Evolutionary conservation across 2,329 filamentous ascomycete genomes (phyloP), one percentile per base, ranked within the genome.

Genomic region (Macrophomina tecta): DNA sequence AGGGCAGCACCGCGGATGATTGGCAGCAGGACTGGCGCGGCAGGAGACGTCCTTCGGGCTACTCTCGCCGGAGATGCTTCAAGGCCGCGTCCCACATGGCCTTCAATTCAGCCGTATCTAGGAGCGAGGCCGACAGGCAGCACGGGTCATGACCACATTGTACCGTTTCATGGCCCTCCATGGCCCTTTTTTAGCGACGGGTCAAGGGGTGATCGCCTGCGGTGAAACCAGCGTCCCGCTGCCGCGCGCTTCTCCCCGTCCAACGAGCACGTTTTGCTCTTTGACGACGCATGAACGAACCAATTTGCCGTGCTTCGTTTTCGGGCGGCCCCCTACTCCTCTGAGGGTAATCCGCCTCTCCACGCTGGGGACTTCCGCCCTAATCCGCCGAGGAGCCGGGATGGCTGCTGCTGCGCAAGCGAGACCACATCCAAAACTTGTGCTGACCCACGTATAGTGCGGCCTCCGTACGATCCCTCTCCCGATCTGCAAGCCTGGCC

Each of bases 361-460:
- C 55, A 42, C 53, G 42, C 11, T 48, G 16, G 45, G 2, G 18
- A 4, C 42, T 60, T 48, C 45, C 58, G 58, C 58, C 58, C 45
- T 62, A 60, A 60, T 60, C 56, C 56, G 56, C 56, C 40, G 56
- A 48, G 7, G 23, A 36, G 56, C 56, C 56, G 23, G 56, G 53
- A 28, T 40, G 53, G 36, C 36, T 30, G 36, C 11, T 16, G 40
- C 30, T 30, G 42, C 23, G 42, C 58, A 62, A 62, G 58, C 58
- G 58, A 62, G 58, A 38, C 58, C 5, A 62, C 58, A 36, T 62
- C 58, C 58, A 62, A 62, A 62, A 62, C 58, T 40, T 32, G 58
- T 49, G 58, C 58, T 62, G 58, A 62, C 58, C 58, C 58, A 62
- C 58, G 58, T 62, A 62, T 48, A 62, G 58, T 62, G 58, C 58